These are phyloP conservation scores for Amphicarpaea edgeworthii DNA, from an alignment of 306 rosid species.

Conservation along the genomic window DNA sequence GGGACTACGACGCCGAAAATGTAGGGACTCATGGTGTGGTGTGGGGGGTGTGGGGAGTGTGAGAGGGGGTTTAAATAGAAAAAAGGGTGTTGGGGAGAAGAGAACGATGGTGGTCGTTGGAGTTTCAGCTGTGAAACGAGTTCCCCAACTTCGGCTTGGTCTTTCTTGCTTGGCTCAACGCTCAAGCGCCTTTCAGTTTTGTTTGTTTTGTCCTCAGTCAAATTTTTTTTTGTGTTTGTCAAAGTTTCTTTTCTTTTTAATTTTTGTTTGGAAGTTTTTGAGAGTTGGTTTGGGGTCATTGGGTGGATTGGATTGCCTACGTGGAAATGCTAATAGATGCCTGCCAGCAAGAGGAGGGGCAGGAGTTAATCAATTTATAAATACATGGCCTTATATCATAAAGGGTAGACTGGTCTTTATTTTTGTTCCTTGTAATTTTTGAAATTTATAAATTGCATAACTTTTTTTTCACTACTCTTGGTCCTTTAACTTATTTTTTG, in stretches of 20 bases:
- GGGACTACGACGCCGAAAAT: slow-evolving; percentile 72
- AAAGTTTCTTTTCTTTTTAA: background rate
- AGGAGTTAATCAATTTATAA: too few relatives aligned
- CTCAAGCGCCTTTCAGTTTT: background rate
- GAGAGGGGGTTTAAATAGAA: background rate
- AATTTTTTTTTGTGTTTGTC: too few relatives aligned
- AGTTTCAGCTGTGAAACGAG: slow-evolving; percentile 48
- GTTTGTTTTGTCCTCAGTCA: slow-evolving; percentile 28
- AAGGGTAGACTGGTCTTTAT: too few relatives aligned
- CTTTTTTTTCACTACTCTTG: too few relatives aligned
- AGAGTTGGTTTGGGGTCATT: background rate
- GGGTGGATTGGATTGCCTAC: background rate
- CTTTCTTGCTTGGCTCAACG: background rate
- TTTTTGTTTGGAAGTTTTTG: background rate
- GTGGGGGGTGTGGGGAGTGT: background rate
- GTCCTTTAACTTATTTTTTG: too few relatives aligned
- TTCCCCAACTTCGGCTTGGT: background rate
- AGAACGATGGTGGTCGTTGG: slow-evolving; percentile 45
- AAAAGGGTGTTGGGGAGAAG: slow-evolving; percentile 43
- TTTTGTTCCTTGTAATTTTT: too few relatives aligned
- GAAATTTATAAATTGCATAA: too few relatives aligned
- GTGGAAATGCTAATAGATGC: background rate
- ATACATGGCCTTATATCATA: too few relatives aligned
- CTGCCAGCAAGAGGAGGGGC: background rate
- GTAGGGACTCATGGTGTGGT: slow-evolving; percentile 67